Conservation (phyloP, 2,329 filamentous ascomycete species). For the Alternaria metachromatica region DNA sequence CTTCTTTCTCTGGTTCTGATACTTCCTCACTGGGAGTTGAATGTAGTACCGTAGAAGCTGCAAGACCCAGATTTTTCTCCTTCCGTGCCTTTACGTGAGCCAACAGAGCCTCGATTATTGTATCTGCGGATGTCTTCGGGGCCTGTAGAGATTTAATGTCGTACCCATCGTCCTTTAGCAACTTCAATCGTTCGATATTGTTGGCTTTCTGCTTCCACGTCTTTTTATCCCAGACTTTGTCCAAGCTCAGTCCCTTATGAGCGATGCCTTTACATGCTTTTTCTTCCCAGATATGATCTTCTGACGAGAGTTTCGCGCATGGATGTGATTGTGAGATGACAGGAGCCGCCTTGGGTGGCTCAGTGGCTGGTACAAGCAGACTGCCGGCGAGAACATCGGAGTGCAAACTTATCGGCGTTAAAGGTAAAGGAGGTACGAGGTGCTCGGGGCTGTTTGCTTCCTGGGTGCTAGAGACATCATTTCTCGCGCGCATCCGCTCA, state of each 20-base stretch:
- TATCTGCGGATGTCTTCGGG: background rate
- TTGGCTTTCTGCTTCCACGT: constrained; percentile 20
- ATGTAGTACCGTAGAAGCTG: background rate
- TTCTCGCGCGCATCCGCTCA: background rate
- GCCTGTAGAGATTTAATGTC: constrained; percentile 2
- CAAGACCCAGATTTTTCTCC: background rate
- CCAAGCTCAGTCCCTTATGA: background rate
- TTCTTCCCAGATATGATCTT: background rate
- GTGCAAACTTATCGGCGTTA: background rate
- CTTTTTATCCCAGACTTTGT: constrained; percentile 3
- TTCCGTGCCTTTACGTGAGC: constrained; percentile 1
- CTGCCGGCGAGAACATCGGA: background rate
- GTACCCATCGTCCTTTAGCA: constrained; percentile 20
- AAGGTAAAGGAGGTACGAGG: background rate
- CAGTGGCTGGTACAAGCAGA: background rate
- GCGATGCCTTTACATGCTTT: background rate
- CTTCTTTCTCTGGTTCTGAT: background rate
- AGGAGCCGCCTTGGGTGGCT: background rate
- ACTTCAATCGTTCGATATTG: constrained; percentile 8
- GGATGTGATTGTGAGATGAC: background rate
- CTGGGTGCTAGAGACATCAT: background rate
- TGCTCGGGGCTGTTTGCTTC: background rate
- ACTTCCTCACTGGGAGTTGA: background rate
- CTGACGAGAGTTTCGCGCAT: background rate
- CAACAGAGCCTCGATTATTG: constrained; percentile 7